Evolutionary conservation across 192 early-diverging fungal genomes (phyloP).

Genomic region (Mortierella alpina): DNA sequence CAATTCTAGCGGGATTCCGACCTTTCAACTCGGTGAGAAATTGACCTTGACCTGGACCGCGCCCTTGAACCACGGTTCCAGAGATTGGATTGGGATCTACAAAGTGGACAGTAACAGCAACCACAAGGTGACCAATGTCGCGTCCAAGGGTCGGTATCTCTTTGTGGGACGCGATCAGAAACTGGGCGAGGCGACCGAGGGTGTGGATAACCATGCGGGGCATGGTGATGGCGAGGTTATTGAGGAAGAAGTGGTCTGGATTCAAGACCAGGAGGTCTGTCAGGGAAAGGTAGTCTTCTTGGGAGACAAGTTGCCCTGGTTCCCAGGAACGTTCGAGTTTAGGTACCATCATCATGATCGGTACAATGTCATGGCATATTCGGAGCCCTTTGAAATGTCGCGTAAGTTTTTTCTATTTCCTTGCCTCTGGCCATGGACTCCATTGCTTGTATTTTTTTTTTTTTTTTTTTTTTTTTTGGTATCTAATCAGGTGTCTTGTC

Average conservation of each 20-base stretch:
- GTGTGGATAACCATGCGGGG: conserved; percentile 59
- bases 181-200: conserved; percentile 57
- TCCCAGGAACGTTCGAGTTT: conserved; percentile 88
- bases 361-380: conserved; percentile 83
- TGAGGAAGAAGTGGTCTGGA: conserved; percentile 43
- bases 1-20: conserved; percentile 5
- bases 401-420: conserved; percentile 50
- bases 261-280: conserved; percentile 43
- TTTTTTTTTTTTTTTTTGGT: not conserved
- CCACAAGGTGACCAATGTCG: conserved; percentile 76
- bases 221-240: conserved; percentile 39
- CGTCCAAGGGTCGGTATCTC: conserved; percentile 77
- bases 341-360: conserved; percentile 90
- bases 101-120: conserved; percentile 81
- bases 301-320: conserved; percentile 82
- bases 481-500: not conserved
- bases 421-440: conserved; percentile 7
- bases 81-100: conserved; percentile 97
- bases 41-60: conserved; percentile 81
- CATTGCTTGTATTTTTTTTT: not conserved
- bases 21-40: conserved; percentile 79
- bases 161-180: conserved; percentile 64
- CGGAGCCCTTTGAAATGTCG: conserved; percentile 84
- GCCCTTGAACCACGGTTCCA: conserved; percentile 70
- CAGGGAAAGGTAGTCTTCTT: conserved; percentile 61